Evolutionary conservation across 805 yeast genomes (phyloP).

Genomic region (Clavispora asparagi): DNA sequence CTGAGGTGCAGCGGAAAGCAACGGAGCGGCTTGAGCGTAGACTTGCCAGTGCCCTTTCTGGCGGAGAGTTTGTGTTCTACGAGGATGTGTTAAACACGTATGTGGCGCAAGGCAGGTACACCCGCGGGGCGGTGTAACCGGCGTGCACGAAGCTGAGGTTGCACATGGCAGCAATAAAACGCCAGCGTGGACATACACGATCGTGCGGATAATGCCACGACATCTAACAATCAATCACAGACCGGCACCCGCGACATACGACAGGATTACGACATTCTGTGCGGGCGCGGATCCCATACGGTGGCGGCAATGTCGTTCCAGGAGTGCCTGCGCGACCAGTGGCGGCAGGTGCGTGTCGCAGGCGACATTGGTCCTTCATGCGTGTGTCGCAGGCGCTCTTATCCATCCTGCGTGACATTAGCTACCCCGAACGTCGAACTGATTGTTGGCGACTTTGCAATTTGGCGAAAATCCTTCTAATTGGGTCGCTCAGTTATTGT

Average conservation of each 20-base stretch:
- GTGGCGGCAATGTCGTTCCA: background rate
- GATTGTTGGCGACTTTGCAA: background rate
- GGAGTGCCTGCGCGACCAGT: background rate
- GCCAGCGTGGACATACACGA: background rate
- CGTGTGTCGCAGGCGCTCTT: background rate
- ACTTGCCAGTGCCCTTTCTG: slow-evolving; percentile 20
- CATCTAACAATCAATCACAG: background rate
- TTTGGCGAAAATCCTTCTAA: background rate
- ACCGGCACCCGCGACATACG: background rate
- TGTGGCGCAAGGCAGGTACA: slow-evolving; percentile 3
- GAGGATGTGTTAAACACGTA: slow-evolving; percentile 27
- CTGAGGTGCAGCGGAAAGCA: slow-evolving; percentile 18
- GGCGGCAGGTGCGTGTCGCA: background rate
- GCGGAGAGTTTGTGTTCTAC: slow-evolving; percentile 30
- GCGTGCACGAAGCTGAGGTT: background rate
- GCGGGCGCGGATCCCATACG: background rate
- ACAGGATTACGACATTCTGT: background rate
- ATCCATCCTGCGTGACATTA: background rate
- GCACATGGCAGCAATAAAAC: background rate
- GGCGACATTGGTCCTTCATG: background rate
- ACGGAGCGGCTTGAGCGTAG: slow-evolving; percentile 24
- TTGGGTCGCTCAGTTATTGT: background rate
- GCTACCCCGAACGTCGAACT: background rate
- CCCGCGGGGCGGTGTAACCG: background rate
- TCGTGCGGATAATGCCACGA: background rate